Percentiles rank a stretch among this genome's conserved stretches.
Conservation (phyloP, 1,284 basidiomycete species). For the Vanrija pseudolonga region DNA sequence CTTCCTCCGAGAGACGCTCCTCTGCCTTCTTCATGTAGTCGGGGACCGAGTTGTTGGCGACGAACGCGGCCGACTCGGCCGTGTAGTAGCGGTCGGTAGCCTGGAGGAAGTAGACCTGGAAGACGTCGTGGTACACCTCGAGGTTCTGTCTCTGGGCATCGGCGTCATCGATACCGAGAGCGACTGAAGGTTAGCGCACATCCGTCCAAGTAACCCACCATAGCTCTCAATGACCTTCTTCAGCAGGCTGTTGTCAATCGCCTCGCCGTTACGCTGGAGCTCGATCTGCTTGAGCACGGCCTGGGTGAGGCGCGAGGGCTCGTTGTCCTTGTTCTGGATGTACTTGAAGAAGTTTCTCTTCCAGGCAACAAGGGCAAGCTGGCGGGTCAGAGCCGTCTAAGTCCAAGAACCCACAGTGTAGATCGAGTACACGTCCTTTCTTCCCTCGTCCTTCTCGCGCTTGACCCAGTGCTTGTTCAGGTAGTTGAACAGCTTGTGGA, state of each 20-base stretch:
- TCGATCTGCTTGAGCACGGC: constrained; percentile 87
- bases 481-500: constrained; percentile 93
- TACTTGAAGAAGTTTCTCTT: constrained; percentile 84
- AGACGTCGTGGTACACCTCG: constrained; percentile 89
- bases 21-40: constrained; percentile 98
- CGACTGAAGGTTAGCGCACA: constrained; percentile 55
- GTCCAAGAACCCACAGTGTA: constrained; percentile 70
- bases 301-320: constrained; percentile 73
- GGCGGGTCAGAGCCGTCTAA: neutral
- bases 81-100: constrained; percentile 90
- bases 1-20: constrained; percentile 86
- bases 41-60: constrained; percentile 83
- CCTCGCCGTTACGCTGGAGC: constrained; percentile 89
- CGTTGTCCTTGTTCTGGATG: constrained; percentile 61
- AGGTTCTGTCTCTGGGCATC: constrained; percentile 60
- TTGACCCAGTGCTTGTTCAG: constrained; percentile 99
- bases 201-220: constrained; percentile 39
- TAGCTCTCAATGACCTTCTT: constrained; percentile 97
- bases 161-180: constrained; percentile 85
- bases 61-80: constrained; percentile 83
- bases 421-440: constrained; percentile 90
- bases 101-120: constrained; percentile 83
- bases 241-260: constrained; percentile 86
- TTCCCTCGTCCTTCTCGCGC: constrained; percentile 94
- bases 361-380: constrained; percentile 97